Percentiles rank a stretch among this genome's conserved stretches.
Conservation (phyloP, 2,329 filamentous ascomycete species). For the Emydomyces testavorans region DNA sequence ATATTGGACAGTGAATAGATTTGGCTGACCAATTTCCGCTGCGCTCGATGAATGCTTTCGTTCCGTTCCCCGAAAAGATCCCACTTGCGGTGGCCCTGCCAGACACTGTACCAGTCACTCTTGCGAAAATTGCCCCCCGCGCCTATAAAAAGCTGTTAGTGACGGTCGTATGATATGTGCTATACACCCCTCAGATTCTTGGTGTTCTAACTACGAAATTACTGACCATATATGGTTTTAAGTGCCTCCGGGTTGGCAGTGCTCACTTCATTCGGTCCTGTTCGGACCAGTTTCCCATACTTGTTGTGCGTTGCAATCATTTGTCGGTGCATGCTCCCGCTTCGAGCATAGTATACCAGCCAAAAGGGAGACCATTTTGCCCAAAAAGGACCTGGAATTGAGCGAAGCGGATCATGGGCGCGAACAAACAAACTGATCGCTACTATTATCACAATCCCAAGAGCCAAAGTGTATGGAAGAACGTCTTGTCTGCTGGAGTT, state of each 20-base stretch:
- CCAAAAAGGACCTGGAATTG: neutral
- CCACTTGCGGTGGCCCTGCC: no score
- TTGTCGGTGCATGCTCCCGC: neutral
- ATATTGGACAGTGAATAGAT: no score
- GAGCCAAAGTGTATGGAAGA: no score
- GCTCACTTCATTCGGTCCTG: slow-evolving; percentile 63
- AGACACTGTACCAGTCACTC: no score
- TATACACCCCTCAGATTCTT: no score
- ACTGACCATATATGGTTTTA: slow-evolving; percentile 57
- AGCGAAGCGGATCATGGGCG: neutral
- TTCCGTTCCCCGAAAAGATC: no score
- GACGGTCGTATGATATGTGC: no score
- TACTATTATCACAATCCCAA: neutral
- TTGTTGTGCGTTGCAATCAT: slow-evolving; percentile 47
- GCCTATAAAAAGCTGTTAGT: no score
- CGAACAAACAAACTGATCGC: neutral
- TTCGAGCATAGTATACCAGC: neutral
- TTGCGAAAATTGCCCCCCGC: no score
- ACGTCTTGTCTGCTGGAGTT: no score
- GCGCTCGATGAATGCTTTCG: no score
- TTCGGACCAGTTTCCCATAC: slow-evolving; percentile 60
- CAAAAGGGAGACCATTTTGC: neutral
- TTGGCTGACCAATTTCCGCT: no score
- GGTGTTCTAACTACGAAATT: neutral
- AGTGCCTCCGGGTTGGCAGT: slow-evolving; percentile 62